Evolutionary conservation across 1,139 yeast species (phyloP), one percentile per base, ranked within the genome.

Genomic region (Casaregolazyma lundiana): DNA sequence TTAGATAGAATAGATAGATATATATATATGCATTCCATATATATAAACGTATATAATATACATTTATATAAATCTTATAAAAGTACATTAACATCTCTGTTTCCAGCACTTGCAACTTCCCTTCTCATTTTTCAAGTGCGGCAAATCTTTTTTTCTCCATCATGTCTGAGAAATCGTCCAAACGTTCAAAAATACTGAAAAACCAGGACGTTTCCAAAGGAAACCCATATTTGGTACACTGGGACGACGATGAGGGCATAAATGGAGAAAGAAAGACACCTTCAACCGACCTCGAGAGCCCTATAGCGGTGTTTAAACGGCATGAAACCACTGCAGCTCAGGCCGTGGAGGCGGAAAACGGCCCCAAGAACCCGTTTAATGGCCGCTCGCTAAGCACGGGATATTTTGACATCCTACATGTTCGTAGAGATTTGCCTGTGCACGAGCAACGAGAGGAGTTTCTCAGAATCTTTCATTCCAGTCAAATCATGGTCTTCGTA

Each of bases 401-500:
- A 60, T 92, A 92, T 66, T 77, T 81, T 58, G 86, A 79, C 51
- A 92, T 92, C 51, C 72, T 94, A 51, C 79, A 80, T 58, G 76
- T 74, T 21, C 80, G 98, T 66, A 78, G 95, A 57, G 85, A 87
- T 53, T 74, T 92, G 53, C 99, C 98, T 0, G 98, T 92, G 15
- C 96, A 90, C 67, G 80, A 92, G 30, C 97, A 92, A 68, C 77
- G 97, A 63, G 84, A 81, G 45, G 96, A 90, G 68, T 94, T 92
- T 62, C 73, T 92, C 50, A 73, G 76, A 54, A 78, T 85, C 52
- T 92, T 85, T 69, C 97, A 92, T 53, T 70, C 77, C 15, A 81
- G 94, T 40, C 98, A 92, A 67, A 86, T 92, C 62, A 85, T 92
- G 95, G 97, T 92, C 41, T 89, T 92, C 67, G 97, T 92, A 38